Evolutionary conservation across 164 flowering plant species (phyloP).

Genomic region (Brasenia schreberi): DNA sequence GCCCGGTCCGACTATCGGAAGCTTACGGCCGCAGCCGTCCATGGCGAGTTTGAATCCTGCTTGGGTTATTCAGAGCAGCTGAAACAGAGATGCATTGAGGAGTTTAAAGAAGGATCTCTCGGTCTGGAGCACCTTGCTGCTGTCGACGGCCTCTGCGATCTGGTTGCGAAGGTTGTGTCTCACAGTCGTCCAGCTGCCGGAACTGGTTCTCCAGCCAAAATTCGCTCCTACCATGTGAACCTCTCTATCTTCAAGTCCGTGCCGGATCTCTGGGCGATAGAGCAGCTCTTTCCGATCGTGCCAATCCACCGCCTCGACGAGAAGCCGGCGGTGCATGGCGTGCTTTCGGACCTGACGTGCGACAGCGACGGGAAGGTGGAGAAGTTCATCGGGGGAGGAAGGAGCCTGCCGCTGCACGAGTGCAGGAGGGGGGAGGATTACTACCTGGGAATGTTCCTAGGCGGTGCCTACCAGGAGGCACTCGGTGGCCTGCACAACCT

Average conservation of each 20-base stretch:
- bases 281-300: constrained; percentile 79
- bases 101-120: constrained; percentile 74
- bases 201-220: constrained; percentile 7
- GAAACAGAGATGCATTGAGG: constrained; percentile 67
- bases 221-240: constrained; percentile 74
- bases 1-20: constrained; percentile 44
- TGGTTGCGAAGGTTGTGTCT: constrained; percentile 14
- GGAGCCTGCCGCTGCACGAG: constrained; percentile 80
- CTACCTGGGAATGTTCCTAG: constrained; percentile 93
- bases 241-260: constrained; percentile 85
- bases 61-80: constrained; percentile 55
- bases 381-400: constrained; percentile 83
- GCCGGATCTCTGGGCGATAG: constrained; percentile 96
- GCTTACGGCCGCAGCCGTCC: constrained; percentile 33
- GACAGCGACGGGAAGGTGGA: constrained; percentile 96
- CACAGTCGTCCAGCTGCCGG: neutral
- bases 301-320: constrained; percentile 82
- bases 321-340: constrained; percentile 54
- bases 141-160: constrained; percentile 65
- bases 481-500: constrained; percentile 96
- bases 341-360: constrained; percentile 87
- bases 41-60: constrained; percentile 51
- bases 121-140: constrained; percentile 79
- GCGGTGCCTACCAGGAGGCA: constrained; percentile 99
- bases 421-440: constrained; percentile 35